Base-by-base conservation (phyloP, 108 stramenopile genomes). In the Discostella stelligeroides region DNA sequence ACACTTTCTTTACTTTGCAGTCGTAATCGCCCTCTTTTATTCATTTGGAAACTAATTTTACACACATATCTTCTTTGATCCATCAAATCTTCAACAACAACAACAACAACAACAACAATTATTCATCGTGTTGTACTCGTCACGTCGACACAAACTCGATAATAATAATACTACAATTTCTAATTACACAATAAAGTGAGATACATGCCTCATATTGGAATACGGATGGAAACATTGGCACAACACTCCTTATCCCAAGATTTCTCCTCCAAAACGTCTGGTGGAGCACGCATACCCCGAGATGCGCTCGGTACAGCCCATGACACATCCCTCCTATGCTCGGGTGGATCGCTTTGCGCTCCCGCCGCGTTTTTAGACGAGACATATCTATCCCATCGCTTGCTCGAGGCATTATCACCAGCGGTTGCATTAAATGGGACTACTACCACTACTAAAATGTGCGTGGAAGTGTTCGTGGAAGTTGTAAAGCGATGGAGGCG, bases 401-500 rank as follows among this genome's bases (percentile, higher is more conserved):
- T 95, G 25, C 41, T 60, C 18, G 76, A 84, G 60, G 85, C 91
- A 3, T 56, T 95, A 9, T 37, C 63, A 4, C 84, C 91, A 0
- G 63, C 91, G 1, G 57, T 73, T 1, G 23, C 85, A 14, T 48
- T 82, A 21, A 17, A 48, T 3, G 82, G 37, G 29, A 58, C 46
- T 63, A 73, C n/a, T n/a, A n/a, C n/a, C n/a, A n/a, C n/a, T n/a
- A n/a, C 73, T 82, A 62, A 91, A 89, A 79, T 81, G 78, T 70
- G 72, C 46, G 51, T 90, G 10, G 69, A 73, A 12, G 81, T 92
- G 0, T 74, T 77, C 41, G 82, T 89, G n/a, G 76, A 86, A 8
- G 80, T 95, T 95, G 24, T 91, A 95, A 63, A 85, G 88, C 59
- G 91, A 92, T 79, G 94, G 94, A 21, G 73, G 84, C 25, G 82